These are phyloP conservation scores for Fusarium acutatum DNA, from an alignment of 2,329 filamentous ascomycete species.

Conservation along the genomic window DNA sequence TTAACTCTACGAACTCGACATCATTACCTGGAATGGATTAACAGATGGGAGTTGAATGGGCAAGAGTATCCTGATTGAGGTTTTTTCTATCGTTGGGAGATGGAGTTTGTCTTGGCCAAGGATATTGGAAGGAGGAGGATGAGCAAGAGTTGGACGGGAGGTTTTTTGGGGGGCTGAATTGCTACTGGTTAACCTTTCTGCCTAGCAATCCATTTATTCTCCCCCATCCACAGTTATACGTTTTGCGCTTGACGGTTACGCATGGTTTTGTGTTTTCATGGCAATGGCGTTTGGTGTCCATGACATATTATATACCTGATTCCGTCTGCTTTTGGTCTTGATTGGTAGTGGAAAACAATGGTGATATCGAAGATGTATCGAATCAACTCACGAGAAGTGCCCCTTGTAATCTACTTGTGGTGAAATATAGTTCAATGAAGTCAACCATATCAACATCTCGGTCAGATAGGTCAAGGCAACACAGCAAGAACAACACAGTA, in stretches of 20 bases:
- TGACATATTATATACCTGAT: slow-evolving; percentile 46
- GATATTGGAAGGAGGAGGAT: slow-evolving; percentile 4
- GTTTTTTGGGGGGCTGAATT: slow-evolving; percentile 23
- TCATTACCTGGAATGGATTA: slow-evolving; percentile 32
- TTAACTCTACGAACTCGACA: slow-evolving; percentile 24
- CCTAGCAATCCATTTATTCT: slow-evolving; percentile 39
- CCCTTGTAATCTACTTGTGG: neutral
- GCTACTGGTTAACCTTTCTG: slow-evolving; percentile 27
- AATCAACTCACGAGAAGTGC: neutral
- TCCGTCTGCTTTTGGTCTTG: slow-evolving; percentile 14
- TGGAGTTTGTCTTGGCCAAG: slow-evolving; percentile 21
- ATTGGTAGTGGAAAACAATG: neutral
- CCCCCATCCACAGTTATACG: slow-evolving; percentile 28
- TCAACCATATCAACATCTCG: neutral
- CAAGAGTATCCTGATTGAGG: slow-evolving; percentile 30
- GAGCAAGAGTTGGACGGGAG: slow-evolving; percentile 4
- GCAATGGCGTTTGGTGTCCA: slow-evolving; percentile 48
- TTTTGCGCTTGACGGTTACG: slow-evolving; percentile 26
- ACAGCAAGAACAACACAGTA: neutral
- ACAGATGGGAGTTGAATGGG: slow-evolving; percentile 26
- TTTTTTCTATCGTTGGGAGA: slow-evolving; percentile 25
- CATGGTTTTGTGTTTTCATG: slow-evolving; percentile 44
- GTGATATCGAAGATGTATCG: neutral
- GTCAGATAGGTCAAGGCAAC: neutral
- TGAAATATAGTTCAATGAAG: neutral